Evolutionary conservation across 2,329 filamentous ascomycete species (phyloP), one percentile per base, ranked within the genome.

Genomic region (Ophiocordyceps robertsii): DNA sequence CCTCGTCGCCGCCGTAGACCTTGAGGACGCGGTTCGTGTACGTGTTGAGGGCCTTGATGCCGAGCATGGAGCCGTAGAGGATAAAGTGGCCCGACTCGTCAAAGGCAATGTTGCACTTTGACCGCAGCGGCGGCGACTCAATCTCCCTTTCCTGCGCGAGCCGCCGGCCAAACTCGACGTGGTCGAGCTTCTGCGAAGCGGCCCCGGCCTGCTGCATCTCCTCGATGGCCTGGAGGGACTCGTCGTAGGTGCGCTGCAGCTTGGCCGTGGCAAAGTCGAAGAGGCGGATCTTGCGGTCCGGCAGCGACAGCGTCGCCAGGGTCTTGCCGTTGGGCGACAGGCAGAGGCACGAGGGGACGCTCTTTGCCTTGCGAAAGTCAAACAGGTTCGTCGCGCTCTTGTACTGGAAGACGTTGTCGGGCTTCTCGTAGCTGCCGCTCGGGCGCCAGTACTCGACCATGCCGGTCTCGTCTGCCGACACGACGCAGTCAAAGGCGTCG

Each of bases 381-480:
- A 96, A 98, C 1, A 98, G 71, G 54, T 85, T 92, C 3, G 92
- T 98, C 1, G 84, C 82, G 57, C 87, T 94, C 65, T 98, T 98
- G 65, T 88, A 85, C 51, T 86, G 75, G 58, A 94, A 98, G 16
- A 98, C 88, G 41, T 78, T 87, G 51, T 88, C 81, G 0, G 92
- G 92, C 61, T 96, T 95, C 55, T 94, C 87, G 59, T 87, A 95
- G 33, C 69, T 79, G 2, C 77, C 80, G 47, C 75, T 76, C 0
- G 92, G 88, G 44, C 77, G 75, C 92, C 92, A 98, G 64, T 98
- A 98, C 61, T 98, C 92, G 10, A 98, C 59, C 90, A 96, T 96
- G 21, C 92, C 90, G 42, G 77, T 77, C 51, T 90, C 80, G 51
- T 98, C 93, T 0, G 81, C 81, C 2, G 92, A 96, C 7, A 96